Conservation (phyloP, 345 rosid species). For the Lepidium sativum region DNA sequence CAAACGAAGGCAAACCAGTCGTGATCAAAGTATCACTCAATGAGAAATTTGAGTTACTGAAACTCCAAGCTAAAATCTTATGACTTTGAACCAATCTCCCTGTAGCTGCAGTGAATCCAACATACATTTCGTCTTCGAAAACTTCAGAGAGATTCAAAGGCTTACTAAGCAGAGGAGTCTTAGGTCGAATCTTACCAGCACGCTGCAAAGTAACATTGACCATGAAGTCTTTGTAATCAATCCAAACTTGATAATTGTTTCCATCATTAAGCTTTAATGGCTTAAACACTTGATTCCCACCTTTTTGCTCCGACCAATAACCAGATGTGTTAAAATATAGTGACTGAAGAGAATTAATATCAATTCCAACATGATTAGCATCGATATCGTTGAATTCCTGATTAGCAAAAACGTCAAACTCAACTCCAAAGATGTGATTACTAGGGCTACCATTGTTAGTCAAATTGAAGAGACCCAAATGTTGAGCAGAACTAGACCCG, state of each 20-base stretch:
- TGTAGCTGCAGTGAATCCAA: conserved; percentile 66
- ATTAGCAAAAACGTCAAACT: conserved; percentile 43
- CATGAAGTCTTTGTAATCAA: conserved; percentile 40
- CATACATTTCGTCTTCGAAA: conserved; percentile 60
- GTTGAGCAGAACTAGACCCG: conserved; percentile 37
- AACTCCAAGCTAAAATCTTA: conserved; percentile 74
- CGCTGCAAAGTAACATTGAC: conserved; percentile 34
- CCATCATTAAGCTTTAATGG: conserved; percentile 55
- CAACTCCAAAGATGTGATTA: conserved; percentile 34
- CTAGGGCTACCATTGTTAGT: conserved; percentile 32
- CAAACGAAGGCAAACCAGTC: conserved; percentile 62
- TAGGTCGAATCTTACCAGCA: conserved; percentile 34
- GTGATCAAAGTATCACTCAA: conserved; percentile 49
- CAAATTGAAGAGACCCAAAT: conserved; percentile 40
- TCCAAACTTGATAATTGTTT: conserved; percentile 77
- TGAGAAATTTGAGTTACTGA: conserved; percentile 48
- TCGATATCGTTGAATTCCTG: conserved; percentile 41
- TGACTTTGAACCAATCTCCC: conserved; percentile 54
- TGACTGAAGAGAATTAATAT: conserved; percentile 34
- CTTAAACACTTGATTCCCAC: conserved; percentile 25
- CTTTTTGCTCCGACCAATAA: conserved; percentile 27
- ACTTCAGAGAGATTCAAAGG: conserved; percentile 43
- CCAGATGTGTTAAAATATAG: conserved; percentile 24
- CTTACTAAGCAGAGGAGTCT: conserved; percentile 39
- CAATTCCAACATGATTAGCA: conserved; percentile 40